Base-by-base conservation (phyloP, 164 flowering plant species). In the Protea cynaroides region DNA sequence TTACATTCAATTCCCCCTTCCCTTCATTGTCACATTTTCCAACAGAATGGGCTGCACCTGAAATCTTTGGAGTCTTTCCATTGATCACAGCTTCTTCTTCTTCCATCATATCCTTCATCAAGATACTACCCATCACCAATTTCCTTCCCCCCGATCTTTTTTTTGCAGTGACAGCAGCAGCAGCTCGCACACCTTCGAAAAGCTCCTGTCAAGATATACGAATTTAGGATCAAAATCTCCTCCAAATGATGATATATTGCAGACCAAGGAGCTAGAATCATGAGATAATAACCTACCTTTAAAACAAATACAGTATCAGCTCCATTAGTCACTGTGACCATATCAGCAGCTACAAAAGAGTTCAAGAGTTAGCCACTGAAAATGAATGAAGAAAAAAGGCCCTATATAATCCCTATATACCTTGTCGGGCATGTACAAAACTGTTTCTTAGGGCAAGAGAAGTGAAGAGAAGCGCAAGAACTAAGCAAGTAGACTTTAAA, bases 91-190 rank as follows among this genome's bases (percentile, higher is more conserved):
- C 64, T 58, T 65, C 68, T 22, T 65, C 68, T 22, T 47, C 68
- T 54, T 34, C 18, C 64, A 19, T 61, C 63, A 54, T 18, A 59
- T 62, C 62, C 70, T 65, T 65, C 64, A 49, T 62, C 66, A 56
- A 51, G 10, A 21, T 58, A 65, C 61, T 50, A 64, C 54, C 61
- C 25, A 55, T 51, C 75, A 65, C 47, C 79, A 76, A 61, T 68
- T 74, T 83, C 65, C 83, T 74, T 69, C 80, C 78, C 67, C 72
- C 75, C n/a, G 58, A 49, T 64, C 58, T 59, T 43, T 56, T 59
- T 21, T 62, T 58, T 58, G 13, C 55, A 6, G 21, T 38, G 4
- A 62, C 75, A 14, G 56, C 57, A 1, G 60, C 61, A 12, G 60
- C 61, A 12, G 58, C 51, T 3, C 61, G 72, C n/a, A 66, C 63